Base-by-base conservation (phyloP, 1,284 basidiomycete genomes). In the Cutaneotrichosporon dermatis region DNA sequence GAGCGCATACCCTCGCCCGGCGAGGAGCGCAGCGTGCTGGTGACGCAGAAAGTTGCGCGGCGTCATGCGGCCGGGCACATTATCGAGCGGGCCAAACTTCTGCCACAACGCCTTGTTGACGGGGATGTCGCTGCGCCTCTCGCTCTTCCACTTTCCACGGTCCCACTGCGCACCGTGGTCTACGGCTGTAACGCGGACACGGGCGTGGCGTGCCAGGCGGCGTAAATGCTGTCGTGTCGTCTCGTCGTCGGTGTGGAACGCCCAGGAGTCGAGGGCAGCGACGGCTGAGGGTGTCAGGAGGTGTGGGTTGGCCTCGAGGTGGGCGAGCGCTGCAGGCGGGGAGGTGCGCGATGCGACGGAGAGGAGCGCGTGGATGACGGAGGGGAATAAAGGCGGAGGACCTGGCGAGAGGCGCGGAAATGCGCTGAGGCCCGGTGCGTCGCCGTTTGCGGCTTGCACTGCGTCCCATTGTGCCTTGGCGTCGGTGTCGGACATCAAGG, bases 1-100 rank as follows among this genome's bases (percentile, higher is more conserved):
- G 0, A 33, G 16, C 1, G 3, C 15, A 4, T 33, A 25, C 12
- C 37, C 49, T 8, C n/a, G 7, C 10, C 16, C n/a, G 5, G 25
- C 6, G 15, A 61, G 52, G 4, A 54, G 50, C 8, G 54, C 46
- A 13, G 48, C 44, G 50, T 64, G 62, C 49, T 54, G 44, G n/a
- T 57, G 33, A 13, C 59, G 51, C 7, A 64, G 25, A 25, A 25
- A 25, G 25, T 25, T 25, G 25, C 25, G 25, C 25, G 25, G 25
- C 25, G 25, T 25, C 25, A 25, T 25, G 25, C 25, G 25, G 25
- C 25, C 25, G 25, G 25, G 25, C 25, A 25, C 25, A 25, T 25
- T 25, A 25, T 25, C 15, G 7, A 16, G 50, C 35, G 0, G 52
- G 57, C 51, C 39, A 11, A n/a, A 50, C 9, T 42, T 44, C 13